phyloP scores from a whole-genome alignment of 1,139 yeast genomes.

The Geotrichum citri-aurantii region DNA sequence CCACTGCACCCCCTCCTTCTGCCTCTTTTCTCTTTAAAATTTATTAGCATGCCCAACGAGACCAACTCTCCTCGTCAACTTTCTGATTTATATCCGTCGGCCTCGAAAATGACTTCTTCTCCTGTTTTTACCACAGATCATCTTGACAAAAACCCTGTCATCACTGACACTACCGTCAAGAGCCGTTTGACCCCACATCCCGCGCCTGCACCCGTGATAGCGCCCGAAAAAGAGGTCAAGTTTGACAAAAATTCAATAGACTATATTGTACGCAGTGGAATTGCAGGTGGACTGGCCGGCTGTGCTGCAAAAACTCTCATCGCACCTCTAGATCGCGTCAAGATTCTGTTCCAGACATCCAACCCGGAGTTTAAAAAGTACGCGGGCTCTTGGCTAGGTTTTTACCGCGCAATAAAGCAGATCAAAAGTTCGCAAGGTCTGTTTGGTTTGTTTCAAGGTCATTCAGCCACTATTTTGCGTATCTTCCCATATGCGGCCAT shows the following conservation, averaged over 20 bases:
- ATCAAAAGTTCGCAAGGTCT: constrained; percentile 71
- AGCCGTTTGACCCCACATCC: background rate
- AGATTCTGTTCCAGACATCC: constrained; percentile 89
- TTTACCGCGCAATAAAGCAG: constrained; percentile 61
- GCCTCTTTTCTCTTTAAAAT: no score
- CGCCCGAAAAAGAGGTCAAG: background rate
- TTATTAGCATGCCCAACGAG: background rate
- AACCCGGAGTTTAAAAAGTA: constrained; percentile 81
- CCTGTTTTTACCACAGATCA: background rate
- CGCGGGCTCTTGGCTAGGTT: constrained; percentile 75
- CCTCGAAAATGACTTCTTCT: background rate
- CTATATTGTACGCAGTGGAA: constrained; percentile 74
- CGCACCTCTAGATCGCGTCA: constrained; percentile 93
- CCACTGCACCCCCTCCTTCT: no score
- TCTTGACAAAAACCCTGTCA: background rate
- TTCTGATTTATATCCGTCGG: background rate
- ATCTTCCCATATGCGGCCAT: constrained; percentile 97
- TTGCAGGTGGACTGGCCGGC: constrained; percentile 96
- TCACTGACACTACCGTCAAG: background rate
- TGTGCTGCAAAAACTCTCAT: constrained; percentile 89
- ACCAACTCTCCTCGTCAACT: background rate
- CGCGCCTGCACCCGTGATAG: background rate
- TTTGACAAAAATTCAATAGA: constrained; percentile 67
- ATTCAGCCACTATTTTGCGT: constrained; percentile 82
- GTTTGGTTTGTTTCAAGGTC: constrained; percentile 86